Conservation (phyloP, 805 yeast species). For the Tetrapisispora namnaoensis region DNA sequence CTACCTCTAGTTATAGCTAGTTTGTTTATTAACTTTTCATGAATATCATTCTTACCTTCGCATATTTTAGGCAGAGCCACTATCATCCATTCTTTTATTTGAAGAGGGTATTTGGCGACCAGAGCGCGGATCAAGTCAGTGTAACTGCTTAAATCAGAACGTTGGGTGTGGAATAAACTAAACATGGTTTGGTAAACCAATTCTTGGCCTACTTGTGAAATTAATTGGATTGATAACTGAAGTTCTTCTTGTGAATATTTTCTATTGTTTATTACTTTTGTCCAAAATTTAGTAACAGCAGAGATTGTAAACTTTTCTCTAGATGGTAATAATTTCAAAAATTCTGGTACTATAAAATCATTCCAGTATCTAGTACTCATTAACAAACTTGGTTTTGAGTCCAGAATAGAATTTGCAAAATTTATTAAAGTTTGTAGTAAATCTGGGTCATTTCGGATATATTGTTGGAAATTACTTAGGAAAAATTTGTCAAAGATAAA, state of each 20-base stretch:
- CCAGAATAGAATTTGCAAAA: slow-evolving; percentile 42
- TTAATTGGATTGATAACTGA: slow-evolving; percentile 22
- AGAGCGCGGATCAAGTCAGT: slow-evolving; percentile 43
- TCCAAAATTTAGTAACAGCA: slow-evolving; percentile 46
- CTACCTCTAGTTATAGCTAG: slow-evolving; percentile 56
- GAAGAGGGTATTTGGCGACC: slow-evolving; percentile 40
- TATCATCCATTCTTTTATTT: slow-evolving; percentile 41
- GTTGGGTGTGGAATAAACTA: slow-evolving; percentile 39
- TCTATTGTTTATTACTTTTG: slow-evolving; percentile 35
- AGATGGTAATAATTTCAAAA: slow-evolving; percentile 27
- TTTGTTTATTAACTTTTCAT: slow-evolving; percentile 43
- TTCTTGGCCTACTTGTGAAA: slow-evolving; percentile 20
- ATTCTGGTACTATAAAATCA: slow-evolving; percentile 22
- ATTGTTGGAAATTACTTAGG: slow-evolving; percentile 24
- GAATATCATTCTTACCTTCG: slow-evolving; percentile 21
- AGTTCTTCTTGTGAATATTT: slow-evolving; percentile 38
- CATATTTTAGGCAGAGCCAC: slow-evolving; percentile 20
- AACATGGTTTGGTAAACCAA: slow-evolving; percentile 28
- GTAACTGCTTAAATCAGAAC: slow-evolving; percentile 54
- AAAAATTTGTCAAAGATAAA: slow-evolving; percentile 34
- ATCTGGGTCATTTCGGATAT: slow-evolving; percentile 49
- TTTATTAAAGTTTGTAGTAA: slow-evolving; percentile 41
- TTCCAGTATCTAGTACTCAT: slow-evolving; percentile 26
- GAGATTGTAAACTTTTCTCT: slow-evolving; percentile 45
- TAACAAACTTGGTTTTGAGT: slow-evolving; percentile 40